Evolutionary conservation across 306 rosid species (phyloP), one percentile per base, ranked within the genome.

Genomic region (Acmispon strigosus): DNA sequence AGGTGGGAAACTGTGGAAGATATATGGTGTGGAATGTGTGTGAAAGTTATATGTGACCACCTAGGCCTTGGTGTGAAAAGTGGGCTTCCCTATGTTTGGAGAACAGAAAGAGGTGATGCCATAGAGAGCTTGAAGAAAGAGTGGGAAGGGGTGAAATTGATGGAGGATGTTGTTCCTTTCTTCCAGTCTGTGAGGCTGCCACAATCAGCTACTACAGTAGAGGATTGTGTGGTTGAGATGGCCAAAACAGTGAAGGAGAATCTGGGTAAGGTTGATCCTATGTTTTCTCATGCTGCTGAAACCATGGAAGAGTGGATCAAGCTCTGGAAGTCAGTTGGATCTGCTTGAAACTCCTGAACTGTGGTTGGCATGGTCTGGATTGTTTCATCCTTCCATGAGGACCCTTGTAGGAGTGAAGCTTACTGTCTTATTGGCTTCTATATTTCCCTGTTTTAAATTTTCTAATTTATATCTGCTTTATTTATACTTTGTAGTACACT

Each of bases 1-100:
- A 84, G 99, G 79, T 95, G 97, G 97, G 99, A 95, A 82, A 95
- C 99, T 24, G 80, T 85, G 86, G 99, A 91, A 85, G 99, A 95
- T 77, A 76, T 95, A 71, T 95, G 99, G 99, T 80, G 80, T 9
- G 99, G 97, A 72, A 83, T 95, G 89, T 95, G 99, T 74, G 88
- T 82, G 9, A 95, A 95, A 80, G 96, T 81, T 13, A 70, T 87
- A 20, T 91, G 97, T 61, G 97, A 91, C 74, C 97, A 91, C 81
- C 81, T 95, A 24, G 78, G 86, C 17, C 71, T 87, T 5, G 99
- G 99, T 19, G 96, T 95, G 64, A 95, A 95, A 82, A 89, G 73
- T 74, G 99, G 99, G 49, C 45, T 91, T 67, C 99, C 99, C 24
- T 95, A 91, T 81, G 96, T 95, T 59, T 89, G 89, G 91, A 89